These are phyloP conservation scores for Zygotorulaspora florentina DNA, from an alignment of 805 yeast species.

Conservation along the genomic window DNA sequence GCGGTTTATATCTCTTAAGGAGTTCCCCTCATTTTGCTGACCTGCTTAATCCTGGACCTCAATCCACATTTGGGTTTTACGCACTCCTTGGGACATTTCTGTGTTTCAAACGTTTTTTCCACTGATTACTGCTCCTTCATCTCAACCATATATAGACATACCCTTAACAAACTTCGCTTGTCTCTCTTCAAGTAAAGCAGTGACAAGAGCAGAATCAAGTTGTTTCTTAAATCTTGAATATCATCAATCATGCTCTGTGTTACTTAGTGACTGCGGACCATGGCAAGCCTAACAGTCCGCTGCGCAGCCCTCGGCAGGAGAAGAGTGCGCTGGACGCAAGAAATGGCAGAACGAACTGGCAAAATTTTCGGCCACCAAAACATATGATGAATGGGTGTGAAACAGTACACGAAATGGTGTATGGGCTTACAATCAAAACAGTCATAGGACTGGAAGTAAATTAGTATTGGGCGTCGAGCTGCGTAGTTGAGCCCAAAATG, in stretches of 20 bases:
- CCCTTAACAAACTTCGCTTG: constrained; percentile 15
- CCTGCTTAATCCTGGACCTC: background rate
- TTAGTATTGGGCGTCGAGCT: too few relatives aligned
- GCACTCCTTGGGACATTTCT: background rate
- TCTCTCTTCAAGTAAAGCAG: background rate
- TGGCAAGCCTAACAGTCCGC: background rate
- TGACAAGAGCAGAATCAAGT: background rate
- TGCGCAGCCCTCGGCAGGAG: too few relatives aligned
- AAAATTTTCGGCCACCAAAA: too few relatives aligned
- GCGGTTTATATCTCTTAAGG: background rate
- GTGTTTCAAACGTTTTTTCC: background rate
- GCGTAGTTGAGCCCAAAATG: too few relatives aligned
- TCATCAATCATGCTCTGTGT: constrained; percentile 1
- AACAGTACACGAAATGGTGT: too few relatives aligned
- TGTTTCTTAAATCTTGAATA: background rate
- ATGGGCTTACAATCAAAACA: too few relatives aligned
- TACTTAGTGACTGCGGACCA: background rate
- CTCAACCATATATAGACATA: constrained; percentile 2
- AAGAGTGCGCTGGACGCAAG: too few relatives aligned
- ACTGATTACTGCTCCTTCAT: background rate
- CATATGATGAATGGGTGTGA: too few relatives aligned
- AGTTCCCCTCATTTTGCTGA: too few relatives aligned
- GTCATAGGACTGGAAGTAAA: too few relatives aligned
- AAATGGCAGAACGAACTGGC: too few relatives aligned
- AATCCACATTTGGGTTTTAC: too few relatives aligned